These are phyloP conservation scores for Fusarium sp. DNA, from an alignment of 2,329 filamentous ascomycete species.

Conservation along the genomic window DNA sequence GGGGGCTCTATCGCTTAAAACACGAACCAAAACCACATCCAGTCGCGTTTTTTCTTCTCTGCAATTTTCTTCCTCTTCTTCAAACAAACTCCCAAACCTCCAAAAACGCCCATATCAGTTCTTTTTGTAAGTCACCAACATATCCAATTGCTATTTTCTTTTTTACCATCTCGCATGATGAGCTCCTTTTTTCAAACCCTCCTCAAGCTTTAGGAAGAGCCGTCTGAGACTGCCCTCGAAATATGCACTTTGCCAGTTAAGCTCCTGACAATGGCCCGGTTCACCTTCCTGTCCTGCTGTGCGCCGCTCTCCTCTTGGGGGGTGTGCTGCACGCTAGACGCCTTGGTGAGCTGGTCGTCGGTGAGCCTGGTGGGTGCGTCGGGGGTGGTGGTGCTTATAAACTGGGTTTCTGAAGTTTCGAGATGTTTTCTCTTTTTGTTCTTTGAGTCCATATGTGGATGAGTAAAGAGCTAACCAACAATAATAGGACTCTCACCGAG, in stretches of 20 bases:
- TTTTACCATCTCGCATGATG: constrained; percentile 50
- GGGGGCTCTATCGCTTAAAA: constrained; percentile 26
- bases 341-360: constrained; percentile 33
- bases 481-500: constrained; percentile 19
- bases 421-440: constrained; percentile 36
- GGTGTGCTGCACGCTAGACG: constrained; percentile 50
- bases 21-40: constrained; percentile 33
- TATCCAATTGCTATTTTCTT: not conserved
- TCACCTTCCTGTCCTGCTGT: constrained; percentile 31
- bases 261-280: constrained; percentile 31
- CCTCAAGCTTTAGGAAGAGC: constrained; percentile 55
- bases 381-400: constrained; percentile 57
- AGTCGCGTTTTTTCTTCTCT: constrained; percentile 26
- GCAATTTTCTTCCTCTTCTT: constrained; percentile 35
- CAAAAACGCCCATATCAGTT: not conserved
- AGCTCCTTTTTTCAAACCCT: constrained; percentile 52
- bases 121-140: constrained; percentile 18
- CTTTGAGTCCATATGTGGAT: not conserved
- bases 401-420: constrained; percentile 55
- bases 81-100: constrained; percentile 1
- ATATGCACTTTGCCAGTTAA: constrained; percentile 33
- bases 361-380: constrained; percentile 45
- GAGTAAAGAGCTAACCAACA: constrained; percentile 28
- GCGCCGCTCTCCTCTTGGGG: constrained; percentile 26
- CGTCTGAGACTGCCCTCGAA: constrained; percentile 54